phyloP scores from a whole-genome alignment of 2,329 filamentous ascomycete genomes.

The Diaporthe eres region DNA sequence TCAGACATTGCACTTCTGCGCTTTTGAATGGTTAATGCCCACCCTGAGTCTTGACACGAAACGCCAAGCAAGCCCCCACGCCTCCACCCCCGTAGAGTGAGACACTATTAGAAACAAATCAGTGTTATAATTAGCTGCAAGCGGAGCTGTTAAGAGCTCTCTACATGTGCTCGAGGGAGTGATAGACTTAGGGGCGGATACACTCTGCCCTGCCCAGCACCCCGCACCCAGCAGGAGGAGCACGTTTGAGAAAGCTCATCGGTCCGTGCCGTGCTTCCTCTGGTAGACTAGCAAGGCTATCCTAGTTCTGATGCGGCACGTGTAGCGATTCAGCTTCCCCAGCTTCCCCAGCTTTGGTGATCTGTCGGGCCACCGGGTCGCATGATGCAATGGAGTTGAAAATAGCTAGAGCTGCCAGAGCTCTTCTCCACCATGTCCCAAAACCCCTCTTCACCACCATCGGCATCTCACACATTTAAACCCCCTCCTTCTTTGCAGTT shows the following conservation, averaged over 20 bases:
- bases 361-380: constrained; percentile 4
- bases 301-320: constrained; percentile 9
- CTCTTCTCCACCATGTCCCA: constrained; percentile 5
- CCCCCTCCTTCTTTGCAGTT: not conserved
- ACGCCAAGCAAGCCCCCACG: not conserved
- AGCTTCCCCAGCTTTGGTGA: constrained; percentile 26
- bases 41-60: constrained; percentile 3
- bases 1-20: not conserved
- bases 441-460: not conserved
- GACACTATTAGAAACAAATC: constrained; percentile 2
- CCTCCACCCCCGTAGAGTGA: not conserved
- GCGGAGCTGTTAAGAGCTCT: not conserved
- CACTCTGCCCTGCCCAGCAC: not conserved
- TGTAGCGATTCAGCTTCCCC: constrained; percentile 18
- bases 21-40: no score
- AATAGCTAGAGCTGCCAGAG: not conserved
- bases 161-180: not conserved
- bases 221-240: not conserved
- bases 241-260: constrained; percentile 2
- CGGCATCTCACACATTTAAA: not conserved
- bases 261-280: constrained; percentile 22
- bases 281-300: constrained; percentile 25
- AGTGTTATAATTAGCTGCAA: not conserved
- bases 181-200: not conserved
- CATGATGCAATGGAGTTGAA: constrained; percentile 14